Evolutionary conservation across 345 rosid genomes (phyloP).

Genomic region (Gossypium australe): DNA sequence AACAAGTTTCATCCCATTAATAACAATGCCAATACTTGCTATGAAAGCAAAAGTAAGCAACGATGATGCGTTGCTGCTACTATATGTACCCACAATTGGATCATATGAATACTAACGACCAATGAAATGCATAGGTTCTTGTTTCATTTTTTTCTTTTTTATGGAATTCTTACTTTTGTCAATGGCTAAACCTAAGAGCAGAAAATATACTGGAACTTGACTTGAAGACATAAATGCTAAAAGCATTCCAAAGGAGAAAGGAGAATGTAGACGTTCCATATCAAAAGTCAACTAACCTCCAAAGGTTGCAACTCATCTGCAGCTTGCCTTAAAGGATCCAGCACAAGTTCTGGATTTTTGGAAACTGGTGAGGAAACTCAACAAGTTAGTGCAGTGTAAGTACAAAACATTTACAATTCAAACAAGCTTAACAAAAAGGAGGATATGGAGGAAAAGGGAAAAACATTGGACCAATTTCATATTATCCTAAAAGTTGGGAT

Average conservation of each 20-base stretch:
- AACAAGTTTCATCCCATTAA: constrained; percentile 1
- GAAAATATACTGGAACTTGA: not conserved
- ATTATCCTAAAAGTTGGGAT: not conserved
- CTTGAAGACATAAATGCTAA: not conserved
- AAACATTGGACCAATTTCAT: not conserved
- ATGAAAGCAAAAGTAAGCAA: not conserved
- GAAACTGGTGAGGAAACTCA: constrained; percentile 37
- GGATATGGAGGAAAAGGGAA: not conserved
- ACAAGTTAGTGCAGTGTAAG: not conserved
- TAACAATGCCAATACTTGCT: not conserved
- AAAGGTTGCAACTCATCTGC: constrained; percentile 66
- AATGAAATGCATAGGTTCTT: not conserved
- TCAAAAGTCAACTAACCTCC: constrained; percentile 51
- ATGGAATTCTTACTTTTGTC: not conserved
- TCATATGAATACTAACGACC: not conserved
- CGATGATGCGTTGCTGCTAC: not conserved
- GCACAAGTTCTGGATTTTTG: constrained; percentile 52
- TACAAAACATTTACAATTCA: not conserved
- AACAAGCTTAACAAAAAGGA: not conserved
- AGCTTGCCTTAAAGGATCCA: constrained; percentile 83
- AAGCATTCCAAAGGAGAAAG: not conserved
- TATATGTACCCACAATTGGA: not conserved
- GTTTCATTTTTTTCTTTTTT: not conserved
- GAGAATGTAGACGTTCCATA: not conserved
- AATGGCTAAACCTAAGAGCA: not conserved